Evolutionary conservation across 176 grass and related monocot genomes (phyloP).

Genomic region (Lolium rigidum): DNA sequence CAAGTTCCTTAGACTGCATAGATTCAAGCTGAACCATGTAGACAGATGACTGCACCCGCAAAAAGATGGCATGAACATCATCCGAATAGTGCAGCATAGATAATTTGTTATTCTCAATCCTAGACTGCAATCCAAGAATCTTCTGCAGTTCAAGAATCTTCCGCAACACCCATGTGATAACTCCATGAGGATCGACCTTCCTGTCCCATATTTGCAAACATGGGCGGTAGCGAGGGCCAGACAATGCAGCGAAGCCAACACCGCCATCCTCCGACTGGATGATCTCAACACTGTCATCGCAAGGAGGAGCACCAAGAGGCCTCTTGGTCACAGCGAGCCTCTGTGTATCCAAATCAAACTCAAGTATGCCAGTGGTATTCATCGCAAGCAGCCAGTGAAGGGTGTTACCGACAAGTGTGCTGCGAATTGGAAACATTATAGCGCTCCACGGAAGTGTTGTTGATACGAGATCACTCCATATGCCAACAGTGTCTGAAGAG

Average conservation of each 20-base stretch:
- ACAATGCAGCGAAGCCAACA: too few species aligned
- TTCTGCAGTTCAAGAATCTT: constrained; percentile 1
- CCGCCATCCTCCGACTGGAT: too few species aligned
- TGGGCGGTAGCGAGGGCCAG: not conserved
- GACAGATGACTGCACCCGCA: not conserved
- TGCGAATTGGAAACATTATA: not conserved
- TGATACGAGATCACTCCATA: not conserved
- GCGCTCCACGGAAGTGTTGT: not conserved
- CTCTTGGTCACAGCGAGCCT: too few species aligned
- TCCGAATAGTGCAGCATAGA: not conserved
- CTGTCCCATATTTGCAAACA: not conserved
- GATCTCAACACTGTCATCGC: not conserved
- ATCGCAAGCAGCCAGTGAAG: not conserved
- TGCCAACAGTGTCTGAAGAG: not conserved
- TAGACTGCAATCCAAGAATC: not conserved
- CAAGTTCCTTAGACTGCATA: constrained; percentile 5
- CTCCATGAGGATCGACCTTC: not conserved
- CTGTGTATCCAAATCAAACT: not conserved
- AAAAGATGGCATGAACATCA: not conserved
- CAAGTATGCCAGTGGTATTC: not conserved
- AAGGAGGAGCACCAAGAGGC: too few species aligned
- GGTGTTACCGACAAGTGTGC: not conserved
- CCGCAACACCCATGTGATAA: not conserved
- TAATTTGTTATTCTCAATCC: not conserved
- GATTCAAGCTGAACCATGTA: not conserved